These are phyloP conservation scores for Mucor velutinosus DNA, from an alignment of 371 early-diverging fungal species.

Conservation along the genomic window DNA sequence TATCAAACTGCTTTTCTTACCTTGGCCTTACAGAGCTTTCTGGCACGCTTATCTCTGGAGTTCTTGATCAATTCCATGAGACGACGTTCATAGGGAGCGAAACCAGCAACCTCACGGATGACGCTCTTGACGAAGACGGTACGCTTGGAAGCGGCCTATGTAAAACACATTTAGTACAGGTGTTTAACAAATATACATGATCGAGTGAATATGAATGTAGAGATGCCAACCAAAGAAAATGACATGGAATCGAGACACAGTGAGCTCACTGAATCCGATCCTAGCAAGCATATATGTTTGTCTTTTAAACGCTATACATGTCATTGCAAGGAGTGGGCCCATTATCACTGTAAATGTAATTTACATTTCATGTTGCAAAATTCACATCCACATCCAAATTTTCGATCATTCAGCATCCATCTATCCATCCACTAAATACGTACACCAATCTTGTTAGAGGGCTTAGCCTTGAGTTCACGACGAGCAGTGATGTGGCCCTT, in stretches of 20 bases:
- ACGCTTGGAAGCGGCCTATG: conserved; percentile 80
- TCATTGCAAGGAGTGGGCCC: not conserved
- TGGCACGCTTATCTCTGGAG: conserved; percentile 99
- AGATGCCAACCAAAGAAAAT: not conserved
- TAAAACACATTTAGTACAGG: not conserved
- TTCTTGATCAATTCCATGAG: conserved; percentile 99
- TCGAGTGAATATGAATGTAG: not conserved
- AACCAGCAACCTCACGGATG: conserved; percentile 97
- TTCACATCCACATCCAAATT: not conserved
- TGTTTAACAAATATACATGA: not conserved
- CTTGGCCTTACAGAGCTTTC: conserved; percentile 97
- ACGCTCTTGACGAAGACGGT: conserved; percentile 90
- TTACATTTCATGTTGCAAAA: not conserved
- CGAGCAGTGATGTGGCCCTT: conserved; percentile 87
- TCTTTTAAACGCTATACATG: not conserved
- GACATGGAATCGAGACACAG: not conserved
- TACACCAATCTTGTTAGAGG: conserved; percentile 87
- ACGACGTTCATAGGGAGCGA: conserved; percentile 98
- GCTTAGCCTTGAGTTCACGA: conserved; percentile 79
- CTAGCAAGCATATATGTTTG: too few species aligned
- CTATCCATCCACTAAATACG: conserved; percentile 53
- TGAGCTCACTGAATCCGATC: too few species aligned
- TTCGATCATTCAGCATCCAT: conserved; percentile 19
- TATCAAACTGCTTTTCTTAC: conserved; percentile 86
- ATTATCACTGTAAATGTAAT: too few species aligned